phyloP scores from a whole-genome alignment of 2,329 filamentous ascomycete species.

The Monosporascus sp. region DNA sequence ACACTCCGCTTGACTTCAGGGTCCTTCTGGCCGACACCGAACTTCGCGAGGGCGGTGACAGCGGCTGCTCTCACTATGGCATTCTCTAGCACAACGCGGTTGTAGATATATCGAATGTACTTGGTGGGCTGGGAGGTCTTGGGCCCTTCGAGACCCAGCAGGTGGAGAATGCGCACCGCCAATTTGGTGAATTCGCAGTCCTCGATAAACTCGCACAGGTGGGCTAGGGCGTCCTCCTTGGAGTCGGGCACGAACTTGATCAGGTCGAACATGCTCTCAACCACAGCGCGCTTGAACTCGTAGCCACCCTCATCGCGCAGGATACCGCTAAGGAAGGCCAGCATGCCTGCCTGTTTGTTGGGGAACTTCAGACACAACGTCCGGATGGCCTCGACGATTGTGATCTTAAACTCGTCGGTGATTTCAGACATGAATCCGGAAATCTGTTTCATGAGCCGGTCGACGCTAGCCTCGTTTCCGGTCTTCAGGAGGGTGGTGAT shows the following conservation, averaged over 20 bases:
- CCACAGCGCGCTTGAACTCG: slow-evolving; percentile 95
- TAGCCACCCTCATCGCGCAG: slow-evolving; percentile 94
- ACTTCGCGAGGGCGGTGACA: slow-evolving; percentile 93
- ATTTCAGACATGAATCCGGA: slow-evolving; percentile 98
- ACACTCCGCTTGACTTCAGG: slow-evolving; percentile 96
- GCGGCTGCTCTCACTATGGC: slow-evolving; percentile 92
- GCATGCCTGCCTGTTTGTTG: slow-evolving; percentile 95
- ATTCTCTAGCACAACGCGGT: slow-evolving; percentile 94
- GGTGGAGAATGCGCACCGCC: slow-evolving; percentile 88
- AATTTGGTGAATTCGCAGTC: slow-evolving; percentile 99
- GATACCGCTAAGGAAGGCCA: slow-evolving; percentile 95
- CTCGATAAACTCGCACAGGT: slow-evolving; percentile 98
- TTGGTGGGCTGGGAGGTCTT: slow-evolving; percentile 95
- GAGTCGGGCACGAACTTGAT: slow-evolving; percentile 97
- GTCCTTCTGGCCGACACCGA: slow-evolving; percentile 94
- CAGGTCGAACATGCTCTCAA: slow-evolving; percentile 98
- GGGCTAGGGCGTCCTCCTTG: slow-evolving; percentile 76
- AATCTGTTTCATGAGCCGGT: slow-evolving; percentile 97
- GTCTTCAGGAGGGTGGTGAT: slow-evolving; percentile 98
- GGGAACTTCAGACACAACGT: slow-evolving; percentile 97
- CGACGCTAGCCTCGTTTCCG: slow-evolving; percentile 94
- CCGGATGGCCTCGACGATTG: slow-evolving; percentile 97
- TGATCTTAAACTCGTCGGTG: slow-evolving; percentile 99
- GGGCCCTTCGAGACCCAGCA: slow-evolving; percentile 89
- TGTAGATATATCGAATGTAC: slow-evolving; percentile 99